Evolutionary conservation across 1,139 yeast genomes (phyloP).

Genomic region (Sugiyamaella sp.): DNA sequence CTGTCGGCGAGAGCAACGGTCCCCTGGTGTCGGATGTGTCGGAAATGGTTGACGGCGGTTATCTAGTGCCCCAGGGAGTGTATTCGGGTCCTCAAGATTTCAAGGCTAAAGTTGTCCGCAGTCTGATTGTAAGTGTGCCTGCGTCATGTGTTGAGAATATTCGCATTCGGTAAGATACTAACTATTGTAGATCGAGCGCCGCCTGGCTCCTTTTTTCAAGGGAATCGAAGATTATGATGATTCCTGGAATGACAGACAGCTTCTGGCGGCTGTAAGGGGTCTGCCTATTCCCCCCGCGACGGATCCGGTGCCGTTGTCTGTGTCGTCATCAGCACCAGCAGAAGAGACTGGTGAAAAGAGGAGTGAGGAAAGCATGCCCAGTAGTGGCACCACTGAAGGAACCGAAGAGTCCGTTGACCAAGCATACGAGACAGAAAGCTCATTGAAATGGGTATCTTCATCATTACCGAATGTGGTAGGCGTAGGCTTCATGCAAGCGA

Average conservation of each 20-base stretch:
- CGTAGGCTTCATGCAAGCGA: conserved; percentile 8
- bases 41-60: conserved; percentile 52
- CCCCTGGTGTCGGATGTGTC: conserved; percentile 42
- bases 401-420: not conserved
- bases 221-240: conserved; percentile 83
- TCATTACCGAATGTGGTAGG: conserved; percentile 10
- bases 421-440: not conserved
- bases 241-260: conserved; percentile 73
- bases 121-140: conserved; percentile 48
- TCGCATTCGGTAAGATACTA: not conserved
- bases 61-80: conserved; percentile 81
- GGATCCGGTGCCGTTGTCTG: conserved; percentile 11
- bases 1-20: conserved; percentile 9
- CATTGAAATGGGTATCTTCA: conserved; percentile 16
- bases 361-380: not conserved
- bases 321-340: not conserved
- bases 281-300: conserved; percentile 32
- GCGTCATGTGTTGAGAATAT: conserved; percentile 25
- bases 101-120: conserved; percentile 69
- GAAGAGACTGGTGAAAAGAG: not conserved
- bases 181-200: conserved; percentile 50
- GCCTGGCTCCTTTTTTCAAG: conserved; percentile 85
- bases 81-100: conserved; percentile 78
- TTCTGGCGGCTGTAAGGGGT: conserved; percentile 56
- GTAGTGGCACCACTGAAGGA: not conserved